phyloP scores from a whole-genome alignment of 768 basidiomycete species.

The Lactarius tabidus region DNA sequence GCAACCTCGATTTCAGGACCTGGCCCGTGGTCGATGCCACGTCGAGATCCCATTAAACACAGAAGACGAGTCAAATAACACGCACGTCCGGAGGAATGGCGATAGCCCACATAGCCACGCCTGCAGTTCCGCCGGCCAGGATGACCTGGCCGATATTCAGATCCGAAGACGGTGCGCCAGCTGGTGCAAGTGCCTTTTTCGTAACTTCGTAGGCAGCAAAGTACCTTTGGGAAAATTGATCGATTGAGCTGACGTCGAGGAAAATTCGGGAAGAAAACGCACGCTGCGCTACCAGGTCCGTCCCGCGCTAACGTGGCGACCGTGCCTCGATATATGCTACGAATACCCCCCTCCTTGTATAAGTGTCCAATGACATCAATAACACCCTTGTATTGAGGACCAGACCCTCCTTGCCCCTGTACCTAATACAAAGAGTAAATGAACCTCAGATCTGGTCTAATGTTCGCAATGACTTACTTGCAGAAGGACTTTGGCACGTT shows the following conservation, averaged over 20 bases:
- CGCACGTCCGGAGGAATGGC: conserved; percentile 95
- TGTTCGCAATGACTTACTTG: conserved; percentile 51
- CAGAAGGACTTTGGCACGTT: conserved; percentile 92
- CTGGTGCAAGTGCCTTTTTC: conserved; percentile 81
- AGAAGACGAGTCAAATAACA: conserved; percentile 19
- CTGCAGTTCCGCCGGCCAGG: conserved; percentile 89
- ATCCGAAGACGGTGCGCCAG: conserved; percentile 71
- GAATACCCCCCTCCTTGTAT: conserved; percentile 90
- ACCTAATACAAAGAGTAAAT: conserved; percentile 80
- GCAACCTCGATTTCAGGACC: conserved; percentile 94
- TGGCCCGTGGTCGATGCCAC: conserved; percentile 32
- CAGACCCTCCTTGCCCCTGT: conserved; percentile 78
- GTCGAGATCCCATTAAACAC: background rate
- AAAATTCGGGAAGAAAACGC: conserved; percentile 34
- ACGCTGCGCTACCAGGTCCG: conserved; percentile 96
- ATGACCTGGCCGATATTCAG: conserved; percentile 85
- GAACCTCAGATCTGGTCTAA: background rate
- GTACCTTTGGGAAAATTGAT: conserved; percentile 52
- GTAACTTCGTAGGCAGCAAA: conserved; percentile 96
- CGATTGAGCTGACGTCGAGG: conserved; percentile 14
- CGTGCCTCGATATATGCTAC: conserved; percentile 89
- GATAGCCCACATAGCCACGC: conserved; percentile 97
- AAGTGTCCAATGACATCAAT: conserved; percentile 85
- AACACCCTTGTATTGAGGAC: conserved; percentile 82
- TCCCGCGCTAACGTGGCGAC: conserved; percentile 92